Conservation (phyloP, 306 rosid species). For the Quercus alba region DNA sequence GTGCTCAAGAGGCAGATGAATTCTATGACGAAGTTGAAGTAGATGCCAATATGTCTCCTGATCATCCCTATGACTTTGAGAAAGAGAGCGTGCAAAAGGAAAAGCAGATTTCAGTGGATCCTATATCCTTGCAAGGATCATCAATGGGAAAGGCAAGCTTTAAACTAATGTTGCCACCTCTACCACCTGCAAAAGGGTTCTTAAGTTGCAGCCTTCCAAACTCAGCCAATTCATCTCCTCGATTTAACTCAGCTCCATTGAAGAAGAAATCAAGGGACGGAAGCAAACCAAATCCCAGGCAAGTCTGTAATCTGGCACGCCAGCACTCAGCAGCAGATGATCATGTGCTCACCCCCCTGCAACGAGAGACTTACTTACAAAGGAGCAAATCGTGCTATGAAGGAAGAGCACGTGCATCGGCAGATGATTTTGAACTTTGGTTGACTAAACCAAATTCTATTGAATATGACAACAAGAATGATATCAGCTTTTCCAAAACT, state of each 20-base stretch:
- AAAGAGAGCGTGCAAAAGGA: slow-evolving; percentile 47
- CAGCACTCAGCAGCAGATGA: slow-evolving; percentile 14
- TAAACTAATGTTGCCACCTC: slow-evolving; percentile 28
- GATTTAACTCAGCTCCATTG: slow-evolving; percentile 18
- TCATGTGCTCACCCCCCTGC: neutral
- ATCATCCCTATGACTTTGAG: neutral
- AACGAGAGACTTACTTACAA: slow-evolving; percentile 31
- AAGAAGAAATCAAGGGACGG: slow-evolving; percentile 41
- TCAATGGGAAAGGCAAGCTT: slow-evolving; percentile 12
- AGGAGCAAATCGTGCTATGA: slow-evolving; percentile 70
- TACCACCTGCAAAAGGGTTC: slow-evolving; percentile 61
- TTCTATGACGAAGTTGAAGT: neutral
- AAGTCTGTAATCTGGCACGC: slow-evolving; percentile 15
- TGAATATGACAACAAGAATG: slow-evolving; percentile 26
- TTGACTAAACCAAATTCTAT: slow-evolving; percentile 28
- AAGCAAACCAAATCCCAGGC: slow-evolving; percentile 23
- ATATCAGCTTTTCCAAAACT: slow-evolving; percentile 24
- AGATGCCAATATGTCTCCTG: neutral
- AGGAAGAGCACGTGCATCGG: slow-evolving; percentile 33
- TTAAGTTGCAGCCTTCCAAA: slow-evolving; percentile 74
- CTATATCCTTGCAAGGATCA: slow-evolving; percentile 51
- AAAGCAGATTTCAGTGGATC: slow-evolving; percentile 78
- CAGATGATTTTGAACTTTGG: slow-evolving; percentile 64
- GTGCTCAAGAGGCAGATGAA: neutral
- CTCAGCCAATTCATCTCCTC: slow-evolving; percentile 61